Conservation (phyloP, 2,329 filamentous ascomycete species). For the Claviceps spartinae region DNA sequence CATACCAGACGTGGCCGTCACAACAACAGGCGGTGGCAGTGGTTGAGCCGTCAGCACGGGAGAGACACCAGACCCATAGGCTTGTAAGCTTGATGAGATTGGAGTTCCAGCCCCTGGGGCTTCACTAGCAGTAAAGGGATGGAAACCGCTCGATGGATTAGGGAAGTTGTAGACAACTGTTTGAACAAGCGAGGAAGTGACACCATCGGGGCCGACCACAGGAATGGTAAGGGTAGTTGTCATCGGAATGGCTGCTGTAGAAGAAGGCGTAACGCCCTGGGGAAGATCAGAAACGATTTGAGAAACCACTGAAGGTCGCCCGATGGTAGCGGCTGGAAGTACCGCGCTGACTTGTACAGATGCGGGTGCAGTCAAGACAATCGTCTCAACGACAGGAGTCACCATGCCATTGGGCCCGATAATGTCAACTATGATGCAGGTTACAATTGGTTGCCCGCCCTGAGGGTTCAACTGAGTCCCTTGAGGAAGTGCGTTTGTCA, state of each 20-base stretch:
- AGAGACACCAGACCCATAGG: conserved; percentile 11
- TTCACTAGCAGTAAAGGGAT: conserved; percentile 7
- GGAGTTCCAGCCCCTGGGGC: conserved; percentile 6
- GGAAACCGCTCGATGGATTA: conserved; percentile 5
- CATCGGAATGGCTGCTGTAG: conserved; percentile 8
- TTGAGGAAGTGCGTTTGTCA: conserved; percentile 8
- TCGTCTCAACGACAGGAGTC: conserved; percentile 17
- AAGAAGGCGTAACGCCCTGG: conserved; percentile 8
- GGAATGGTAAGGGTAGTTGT: conserved; percentile 18
- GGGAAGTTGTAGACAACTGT: conserved; percentile 19
- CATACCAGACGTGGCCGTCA: conserved; percentile 11
- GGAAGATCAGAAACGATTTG: conserved; percentile 10
- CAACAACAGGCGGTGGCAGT: conserved; percentile 7
- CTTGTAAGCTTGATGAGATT: conserved; percentile 13
- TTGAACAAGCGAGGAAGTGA: conserved; percentile 18
- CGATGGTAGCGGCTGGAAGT: conserved; percentile 8
- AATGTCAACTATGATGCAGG: conserved; percentile 18
- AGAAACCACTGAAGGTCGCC: conserved; percentile 10
- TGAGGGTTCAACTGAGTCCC: conserved; percentile 8
- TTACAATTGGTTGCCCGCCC: conserved; percentile 12
- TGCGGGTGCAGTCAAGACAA: conserved; percentile 11
- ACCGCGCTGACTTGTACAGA: conserved; percentile 2
- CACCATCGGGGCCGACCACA: conserved; percentile 18
- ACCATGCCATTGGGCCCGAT: conserved; percentile 19
- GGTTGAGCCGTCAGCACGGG: not conserved